Evolutionary conservation across 1,284 basidiomycete genomes (phyloP).

Genomic region (Ceratobasidium sp.): DNA sequence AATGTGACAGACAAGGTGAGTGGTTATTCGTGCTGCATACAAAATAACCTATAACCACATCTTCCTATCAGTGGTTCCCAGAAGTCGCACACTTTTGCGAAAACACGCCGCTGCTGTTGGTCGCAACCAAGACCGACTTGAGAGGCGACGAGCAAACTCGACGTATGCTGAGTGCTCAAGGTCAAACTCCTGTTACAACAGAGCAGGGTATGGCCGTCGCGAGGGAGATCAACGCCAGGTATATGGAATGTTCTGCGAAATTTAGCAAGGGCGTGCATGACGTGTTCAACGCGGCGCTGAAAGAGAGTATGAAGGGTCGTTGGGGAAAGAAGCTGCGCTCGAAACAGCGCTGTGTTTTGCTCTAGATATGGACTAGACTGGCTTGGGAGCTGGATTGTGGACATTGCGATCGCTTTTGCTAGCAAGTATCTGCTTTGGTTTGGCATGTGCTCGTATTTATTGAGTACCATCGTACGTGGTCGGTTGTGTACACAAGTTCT

Average conservation of each 20-base stretch:
- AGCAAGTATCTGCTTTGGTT: slow-evolving; percentile 15
- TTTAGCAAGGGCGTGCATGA: slow-evolving; percentile 88
- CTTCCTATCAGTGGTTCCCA: slow-evolving; percentile 82
- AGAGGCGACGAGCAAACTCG: slow-evolving; percentile 86
- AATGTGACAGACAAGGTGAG: slow-evolving; percentile 93
- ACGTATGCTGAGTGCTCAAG: slow-evolving; percentile 93
- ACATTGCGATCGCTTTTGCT: neutral
- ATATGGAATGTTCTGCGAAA: slow-evolving; percentile 95
- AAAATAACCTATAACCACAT: neutral
- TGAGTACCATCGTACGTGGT: slow-evolving; percentile 4
- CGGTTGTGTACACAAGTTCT: slow-evolving; percentile 19
- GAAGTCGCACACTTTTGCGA: slow-evolving; percentile 98
- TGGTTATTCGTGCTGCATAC: slow-evolving; percentile 13
- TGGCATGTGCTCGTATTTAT: slow-evolving; percentile 26
- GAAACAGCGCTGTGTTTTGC: slow-evolving; percentile 77
- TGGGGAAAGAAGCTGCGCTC: slow-evolving; percentile 74
- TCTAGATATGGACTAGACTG: slow-evolving; percentile 59
- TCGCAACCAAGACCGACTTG: slow-evolving; percentile 94
- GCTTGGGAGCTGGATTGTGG: slow-evolving; percentile 1
- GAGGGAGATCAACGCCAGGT: slow-evolving; percentile 92
- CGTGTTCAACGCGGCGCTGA: slow-evolving; percentile 90
- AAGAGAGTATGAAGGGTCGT: slow-evolving; percentile 79
- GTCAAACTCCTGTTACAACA: slow-evolving; percentile 80
- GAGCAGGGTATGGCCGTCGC: slow-evolving; percentile 84
- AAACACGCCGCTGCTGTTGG: slow-evolving; percentile 88